phyloP scores from a whole-genome alignment of 2,329 filamentous ascomycete species.

The Aspergillus thermomutatus region DNA sequence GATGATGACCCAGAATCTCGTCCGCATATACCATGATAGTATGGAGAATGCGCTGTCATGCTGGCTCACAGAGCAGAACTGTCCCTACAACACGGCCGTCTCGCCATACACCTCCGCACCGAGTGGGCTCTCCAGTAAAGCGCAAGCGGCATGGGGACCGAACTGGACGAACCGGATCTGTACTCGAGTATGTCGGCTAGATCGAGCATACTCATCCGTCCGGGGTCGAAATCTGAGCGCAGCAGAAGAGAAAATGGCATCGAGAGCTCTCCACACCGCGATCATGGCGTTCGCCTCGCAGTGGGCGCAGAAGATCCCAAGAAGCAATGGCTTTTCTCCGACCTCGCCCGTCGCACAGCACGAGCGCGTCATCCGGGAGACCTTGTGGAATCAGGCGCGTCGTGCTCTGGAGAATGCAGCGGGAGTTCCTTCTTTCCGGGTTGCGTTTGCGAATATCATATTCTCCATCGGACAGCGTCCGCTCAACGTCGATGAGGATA shows the following conservation, averaged over 20 bases:
- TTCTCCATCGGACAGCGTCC: slow-evolving; percentile 46
- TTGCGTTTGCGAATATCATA: slow-evolving; percentile 45
- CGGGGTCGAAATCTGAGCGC: slow-evolving; percentile 36
- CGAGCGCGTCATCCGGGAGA: slow-evolving; percentile 37
- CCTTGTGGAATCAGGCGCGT: slow-evolving; percentile 43
- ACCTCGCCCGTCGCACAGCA: slow-evolving; percentile 20
- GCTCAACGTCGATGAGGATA: slow-evolving; percentile 20
- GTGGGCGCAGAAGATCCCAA: slow-evolving; percentile 29
- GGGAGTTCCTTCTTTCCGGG: slow-evolving; percentile 44
- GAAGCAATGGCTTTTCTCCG: slow-evolving; percentile 8
- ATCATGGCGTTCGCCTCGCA: slow-evolving; percentile 46
- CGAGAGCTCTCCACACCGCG: slow-evolving; percentile 39
- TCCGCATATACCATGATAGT: slow-evolving; percentile 44
- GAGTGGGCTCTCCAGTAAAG: slow-evolving; percentile 9
- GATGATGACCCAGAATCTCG: slow-evolving; percentile 36
- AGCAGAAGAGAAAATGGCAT: slow-evolving; percentile 37
- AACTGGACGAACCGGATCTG: slow-evolving; percentile 44
- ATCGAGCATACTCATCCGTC: slow-evolving; percentile 36
- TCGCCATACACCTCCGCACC: slow-evolving; percentile 4
- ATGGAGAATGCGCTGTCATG: slow-evolving; percentile 45
- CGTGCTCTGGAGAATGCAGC: slow-evolving; percentile 36
- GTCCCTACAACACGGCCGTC: slow-evolving; percentile 35
- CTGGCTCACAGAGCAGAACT: slow-evolving; percentile 45
- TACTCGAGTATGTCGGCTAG: slow-evolving; percentile 41
- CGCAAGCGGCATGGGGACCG: slow-evolving; percentile 33